Evolutionary conservation across 2,329 filamentous ascomycete species (phyloP).

Genomic region (Aspergillus ustus): DNA sequence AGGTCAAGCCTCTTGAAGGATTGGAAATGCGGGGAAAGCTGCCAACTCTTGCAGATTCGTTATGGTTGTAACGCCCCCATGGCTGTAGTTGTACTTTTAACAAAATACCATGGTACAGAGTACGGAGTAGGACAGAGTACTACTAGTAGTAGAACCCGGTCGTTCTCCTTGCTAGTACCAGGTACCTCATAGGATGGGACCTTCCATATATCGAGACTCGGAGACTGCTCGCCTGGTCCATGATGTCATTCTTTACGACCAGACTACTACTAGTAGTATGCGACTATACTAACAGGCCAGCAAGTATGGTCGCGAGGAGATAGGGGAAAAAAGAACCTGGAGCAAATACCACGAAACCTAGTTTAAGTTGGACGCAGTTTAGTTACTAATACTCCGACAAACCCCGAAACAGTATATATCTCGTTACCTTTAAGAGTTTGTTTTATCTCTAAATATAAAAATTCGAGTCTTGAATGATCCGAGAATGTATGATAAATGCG

Average conservation of each 20-base stretch:
- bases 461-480: neutral
- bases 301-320: neutral
- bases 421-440: neutral
- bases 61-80: neutral
- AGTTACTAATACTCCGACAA: too few relatives aligned
- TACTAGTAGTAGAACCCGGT: too few relatives aligned
- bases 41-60: neutral
- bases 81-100: neutral
- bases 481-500: neutral
- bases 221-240: neutral
- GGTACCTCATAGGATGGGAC: neutral
- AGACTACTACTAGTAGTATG: neutral
- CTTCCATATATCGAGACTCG: neutral
- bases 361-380: too few relatives aligned
- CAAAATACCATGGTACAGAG: too few relatives aligned
- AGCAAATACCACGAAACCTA: neutral
- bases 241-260: neutral
- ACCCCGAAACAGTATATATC: neutral
- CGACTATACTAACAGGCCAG: neutral
- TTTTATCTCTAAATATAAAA: neutral
- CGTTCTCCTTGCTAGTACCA: too few relatives aligned
- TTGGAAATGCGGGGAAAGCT: constrained; percentile 21
- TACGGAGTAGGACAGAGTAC: too few relatives aligned
- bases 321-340: neutral
- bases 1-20: neutral